These are phyloP conservation scores for Fusarium incarnatum DNA, from an alignment of 2,329 filamentous ascomycete genomes.

Conservation along the genomic window DNA sequence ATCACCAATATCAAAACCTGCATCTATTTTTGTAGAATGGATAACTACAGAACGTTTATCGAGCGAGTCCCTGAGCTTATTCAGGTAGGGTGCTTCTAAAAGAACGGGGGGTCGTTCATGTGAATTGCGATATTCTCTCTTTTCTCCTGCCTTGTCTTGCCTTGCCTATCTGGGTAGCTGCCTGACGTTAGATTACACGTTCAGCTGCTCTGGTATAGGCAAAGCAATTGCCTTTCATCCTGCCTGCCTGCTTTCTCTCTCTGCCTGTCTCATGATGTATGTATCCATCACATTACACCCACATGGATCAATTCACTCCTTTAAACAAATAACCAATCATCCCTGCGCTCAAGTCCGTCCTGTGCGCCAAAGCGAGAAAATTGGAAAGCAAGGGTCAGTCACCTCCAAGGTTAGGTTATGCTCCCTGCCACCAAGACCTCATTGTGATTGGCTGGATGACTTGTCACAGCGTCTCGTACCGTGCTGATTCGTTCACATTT, in stretches of 20 bases:
- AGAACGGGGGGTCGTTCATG: neutral
- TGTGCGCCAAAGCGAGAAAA: conserved; percentile 22
- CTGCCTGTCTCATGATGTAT: conserved; percentile 35
- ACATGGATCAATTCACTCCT: conserved; percentile 34
- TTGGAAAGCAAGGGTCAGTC: conserved; percentile 32
- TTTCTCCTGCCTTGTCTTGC: neutral
- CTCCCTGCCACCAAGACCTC: conserved; percentile 21
- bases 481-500: conserved; percentile 34
- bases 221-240: neutral
- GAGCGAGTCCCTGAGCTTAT: neutral
- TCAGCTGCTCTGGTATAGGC: conserved; percentile 25
- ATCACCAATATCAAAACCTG: neutral
- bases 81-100: neutral
- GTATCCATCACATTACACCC: conserved; percentile 13
- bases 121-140: conserved; percentile 8
- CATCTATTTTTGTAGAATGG: neutral
- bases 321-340: conserved; percentile 21
- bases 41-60: neutral
- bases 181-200: conserved; percentile 7
- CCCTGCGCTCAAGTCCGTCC: conserved; percentile 27
- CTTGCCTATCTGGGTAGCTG: neutral
- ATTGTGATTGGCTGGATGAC: conserved; percentile 37
- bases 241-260: neutral
- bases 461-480: conserved; percentile 4
- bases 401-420: conserved; percentile 18